phyloP scores from a whole-genome alignment of 331 rosid species.

The Pyracantha coccinea region DNA sequence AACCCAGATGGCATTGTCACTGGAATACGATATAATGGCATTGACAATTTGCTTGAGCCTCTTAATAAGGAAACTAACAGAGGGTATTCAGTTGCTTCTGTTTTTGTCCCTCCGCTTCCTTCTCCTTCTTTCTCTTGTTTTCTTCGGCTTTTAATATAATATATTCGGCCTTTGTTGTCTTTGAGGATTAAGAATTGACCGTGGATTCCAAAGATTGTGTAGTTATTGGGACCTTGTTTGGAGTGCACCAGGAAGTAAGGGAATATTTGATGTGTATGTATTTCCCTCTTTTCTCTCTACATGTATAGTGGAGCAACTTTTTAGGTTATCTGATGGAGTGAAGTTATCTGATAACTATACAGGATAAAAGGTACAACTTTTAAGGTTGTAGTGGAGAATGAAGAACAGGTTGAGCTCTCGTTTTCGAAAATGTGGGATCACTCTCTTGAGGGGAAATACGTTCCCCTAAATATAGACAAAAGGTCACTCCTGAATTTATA shows the following conservation, averaged over 20 bases:
- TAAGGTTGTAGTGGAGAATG: conserved; percentile 28
- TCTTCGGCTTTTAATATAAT: not conserved
- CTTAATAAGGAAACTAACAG: conserved; percentile 43
- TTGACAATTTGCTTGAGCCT: conserved; percentile 73
- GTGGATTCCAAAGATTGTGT: not conserved
- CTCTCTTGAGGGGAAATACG: conserved; percentile 35
- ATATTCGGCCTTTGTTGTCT: not conserved
- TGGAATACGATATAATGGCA: conserved; percentile 52
- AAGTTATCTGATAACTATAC: conserved; percentile 10
- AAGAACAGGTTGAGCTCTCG: conserved; percentile 42
- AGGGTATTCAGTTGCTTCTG: conserved; percentile 40
- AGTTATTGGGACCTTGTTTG: conserved; percentile 51
- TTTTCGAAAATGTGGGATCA: conserved; percentile 37
- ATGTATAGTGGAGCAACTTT: not conserved
- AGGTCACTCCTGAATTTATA: conserved; percentile 16
- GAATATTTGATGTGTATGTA: conserved; percentile 36
- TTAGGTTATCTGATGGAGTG: not conserved
- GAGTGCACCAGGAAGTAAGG: conserved; percentile 31
- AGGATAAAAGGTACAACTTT: conserved; percentile 35
- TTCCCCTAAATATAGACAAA: conserved; percentile 40
- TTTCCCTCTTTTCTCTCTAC: not conserved
- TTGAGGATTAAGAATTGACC: not conserved
- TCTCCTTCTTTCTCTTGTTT: not conserved
- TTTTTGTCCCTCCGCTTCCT: too few relatives aligned
- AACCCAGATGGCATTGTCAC: conserved; percentile 77